Evolutionary conservation across 371 early-diverging fungal genomes (phyloP), one percentile per base, ranked within the genome.

Genomic region (Mucor saturninus): DNA sequence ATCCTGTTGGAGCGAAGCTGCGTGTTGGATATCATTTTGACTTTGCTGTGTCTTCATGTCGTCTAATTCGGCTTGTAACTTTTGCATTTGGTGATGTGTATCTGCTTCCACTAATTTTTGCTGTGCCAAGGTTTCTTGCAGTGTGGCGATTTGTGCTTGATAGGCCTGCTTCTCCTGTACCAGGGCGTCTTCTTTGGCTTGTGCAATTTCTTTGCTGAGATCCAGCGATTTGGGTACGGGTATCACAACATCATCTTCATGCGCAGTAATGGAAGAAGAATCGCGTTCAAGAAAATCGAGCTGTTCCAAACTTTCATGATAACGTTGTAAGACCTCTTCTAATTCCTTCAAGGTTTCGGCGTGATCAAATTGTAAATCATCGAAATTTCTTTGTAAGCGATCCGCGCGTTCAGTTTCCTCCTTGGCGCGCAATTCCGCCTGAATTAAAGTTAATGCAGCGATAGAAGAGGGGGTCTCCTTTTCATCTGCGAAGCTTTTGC

Each of bases 171-270:
- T 62, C 21, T 70, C 59, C 29, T 56, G 60, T 11, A 52, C 55
- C 38, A 65, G 37, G 6, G 63, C 61, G 5, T 68, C 71, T 43
- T 72, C 75, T 49, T 74, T 72, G 31, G 79, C 79, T 13, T 72
- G 72, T n/a, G 65, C 56, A 51, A 79, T 79, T 63, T 79, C 79
- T 46, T 76, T 67, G 56, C 65, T 67, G 6, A 76, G 61, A 35
- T 62, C 70, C 8, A 58, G 40, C 0, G 59, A 56, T 15, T 40
- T 38, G 13, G 15, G 11, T 15, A 26, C 13, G 13, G 37, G 2
- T 28, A 39, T 45, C 21, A 32, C 30, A 26, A 32, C 30, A 29
- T 48, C 37, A 2, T 56, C 46, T 13, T 56, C 51, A 26, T 64
- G 45, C 0, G 62, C 39, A 2, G 58, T 48, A 30, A 38, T 50